Base-by-base conservation (phyloP, 2,329 filamentous ascomycete species). In the Aspergillus versicolor region DNA sequence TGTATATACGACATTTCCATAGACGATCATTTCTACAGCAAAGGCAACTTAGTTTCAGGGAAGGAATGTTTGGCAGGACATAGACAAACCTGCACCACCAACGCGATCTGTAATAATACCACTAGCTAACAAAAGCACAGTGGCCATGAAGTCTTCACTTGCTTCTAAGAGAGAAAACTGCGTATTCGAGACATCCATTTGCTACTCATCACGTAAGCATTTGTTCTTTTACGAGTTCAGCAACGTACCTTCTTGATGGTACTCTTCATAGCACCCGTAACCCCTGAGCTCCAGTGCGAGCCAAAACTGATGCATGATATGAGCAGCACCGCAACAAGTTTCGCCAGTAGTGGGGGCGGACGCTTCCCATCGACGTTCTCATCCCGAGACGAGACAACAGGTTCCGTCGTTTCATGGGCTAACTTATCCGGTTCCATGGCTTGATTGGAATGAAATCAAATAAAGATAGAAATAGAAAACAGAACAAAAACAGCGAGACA, bases 71-170 rank as follows among this genome's bases (percentile, higher is more conserved):
- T 3, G n/a, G 8, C 4, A 17, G 17, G 1, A 30, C 1, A 9
- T 11, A 17, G 46, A 62, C 66, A 41, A 62, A 77, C 79, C 76
- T 46, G 84, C 84, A 24, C 84, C 84, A 2, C 84, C 84, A 15
- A 84, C 77, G 9, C 81, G 77, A 61, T 86, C 84, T 0, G 84
- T 86, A 1, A 86, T 65, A 2, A 84, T 61, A 1, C 84, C 84
- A 21, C 78, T 84, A 24, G 77, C 57, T 0, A 86, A 68, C 19
- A 87, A 83, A 3, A 87, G 67, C 0, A 79, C 74, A 0, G 82
- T 84, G 13, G 80, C 79, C 81, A 87, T 86, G 56, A 87, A 87
- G 63, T 86, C 79, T 60, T 86, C 81, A 43, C 83, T 86, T 0
- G 84, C 81, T 62, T 85, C 82, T 0, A 87, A 75, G 0, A 86